Conservation (phyloP, 805 yeast genomes). For the Myxozyma sirexii region DNA sequence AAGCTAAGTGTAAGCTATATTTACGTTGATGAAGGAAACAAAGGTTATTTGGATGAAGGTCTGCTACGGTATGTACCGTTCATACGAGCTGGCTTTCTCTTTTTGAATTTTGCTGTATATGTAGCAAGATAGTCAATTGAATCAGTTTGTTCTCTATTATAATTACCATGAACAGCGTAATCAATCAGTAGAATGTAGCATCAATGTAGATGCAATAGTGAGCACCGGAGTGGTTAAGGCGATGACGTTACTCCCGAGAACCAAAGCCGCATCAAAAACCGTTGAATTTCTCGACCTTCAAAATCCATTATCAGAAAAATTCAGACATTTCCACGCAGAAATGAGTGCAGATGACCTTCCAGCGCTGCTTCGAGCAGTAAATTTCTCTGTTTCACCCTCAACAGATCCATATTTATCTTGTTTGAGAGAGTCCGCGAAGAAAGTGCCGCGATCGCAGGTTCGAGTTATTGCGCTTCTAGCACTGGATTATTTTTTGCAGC, state of each 20-base stretch:
- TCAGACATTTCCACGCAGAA: neutral
- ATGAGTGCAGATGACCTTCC: constrained; percentile 2
- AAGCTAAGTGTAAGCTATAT: neutral
- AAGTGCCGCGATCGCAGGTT: neutral
- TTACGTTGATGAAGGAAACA: neutral
- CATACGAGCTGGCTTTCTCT: no score
- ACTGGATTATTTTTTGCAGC: constrained; percentile 69
- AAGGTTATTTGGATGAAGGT: no score
- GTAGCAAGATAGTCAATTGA: no score
- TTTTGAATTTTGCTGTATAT: no score
- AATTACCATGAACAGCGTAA: neutral
- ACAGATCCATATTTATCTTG: neutral
- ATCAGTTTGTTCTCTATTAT: neutral
- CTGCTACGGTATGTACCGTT: no score
- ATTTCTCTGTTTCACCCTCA: neutral
- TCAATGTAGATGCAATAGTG: no score
- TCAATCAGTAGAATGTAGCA: no score
- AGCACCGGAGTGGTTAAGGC: no score
- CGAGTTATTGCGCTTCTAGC: constrained; percentile 41
- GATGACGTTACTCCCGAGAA: no score
- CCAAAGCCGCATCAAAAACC: no score
- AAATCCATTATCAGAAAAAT: neutral
- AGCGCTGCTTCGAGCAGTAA: neutral
- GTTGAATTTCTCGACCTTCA: no score
- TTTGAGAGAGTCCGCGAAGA: neutral